phyloP scores from a whole-genome alignment of 768 basidiomycete species.

The Mycena amicta region DNA sequence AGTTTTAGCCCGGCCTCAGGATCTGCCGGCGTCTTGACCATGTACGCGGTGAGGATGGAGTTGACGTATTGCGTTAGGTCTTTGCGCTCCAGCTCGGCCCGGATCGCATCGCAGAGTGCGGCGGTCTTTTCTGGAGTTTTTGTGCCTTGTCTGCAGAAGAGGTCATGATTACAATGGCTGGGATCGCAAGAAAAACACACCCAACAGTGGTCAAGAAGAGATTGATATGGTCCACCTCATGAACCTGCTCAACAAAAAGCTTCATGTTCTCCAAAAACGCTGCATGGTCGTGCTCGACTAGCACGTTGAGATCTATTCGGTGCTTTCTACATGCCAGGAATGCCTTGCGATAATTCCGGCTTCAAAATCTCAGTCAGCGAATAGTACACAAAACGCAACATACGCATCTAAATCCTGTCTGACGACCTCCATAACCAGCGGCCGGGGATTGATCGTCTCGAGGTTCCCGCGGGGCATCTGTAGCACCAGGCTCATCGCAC shows the following conservation, averaged over 20 bases:
- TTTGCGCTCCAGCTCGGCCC: conserved; percentile 66
- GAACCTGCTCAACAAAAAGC: conserved; percentile 80
- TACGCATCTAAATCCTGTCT: conserved; percentile 74
- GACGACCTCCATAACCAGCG: conserved; percentile 86
- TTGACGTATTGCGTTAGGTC: conserved; percentile 85
- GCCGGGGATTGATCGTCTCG: conserved; percentile 92
- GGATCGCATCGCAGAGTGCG: conserved; percentile 76
- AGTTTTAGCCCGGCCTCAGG: conserved; percentile 82
- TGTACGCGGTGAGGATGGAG: conserved; percentile 88
- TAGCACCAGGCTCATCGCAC: conserved; percentile 84
- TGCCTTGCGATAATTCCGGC: conserved; percentile 80
- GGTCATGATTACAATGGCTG: conserved; percentile 1
- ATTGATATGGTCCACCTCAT: conserved; percentile 90
- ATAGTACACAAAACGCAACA: conserved; percentile 28
- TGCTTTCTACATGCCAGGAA: conserved; percentile 93
- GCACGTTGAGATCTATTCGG: conserved; percentile 84
- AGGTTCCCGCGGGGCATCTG: conserved; percentile 99
- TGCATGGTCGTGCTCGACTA: conserved; percentile 80
- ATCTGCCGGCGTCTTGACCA: conserved; percentile 89
- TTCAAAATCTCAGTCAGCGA: conserved; percentile 30
- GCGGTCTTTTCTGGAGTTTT: conserved; percentile 61
- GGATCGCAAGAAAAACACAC: conserved; percentile 43
- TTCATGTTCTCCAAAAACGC: conserved; percentile 65
- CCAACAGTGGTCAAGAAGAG: conserved; percentile 86
- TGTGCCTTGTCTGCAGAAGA: conserved; percentile 55